phyloP scores from a whole-genome alignment of 176 grass and related monocot genomes.

The Eragrostis nindensis region DNA sequence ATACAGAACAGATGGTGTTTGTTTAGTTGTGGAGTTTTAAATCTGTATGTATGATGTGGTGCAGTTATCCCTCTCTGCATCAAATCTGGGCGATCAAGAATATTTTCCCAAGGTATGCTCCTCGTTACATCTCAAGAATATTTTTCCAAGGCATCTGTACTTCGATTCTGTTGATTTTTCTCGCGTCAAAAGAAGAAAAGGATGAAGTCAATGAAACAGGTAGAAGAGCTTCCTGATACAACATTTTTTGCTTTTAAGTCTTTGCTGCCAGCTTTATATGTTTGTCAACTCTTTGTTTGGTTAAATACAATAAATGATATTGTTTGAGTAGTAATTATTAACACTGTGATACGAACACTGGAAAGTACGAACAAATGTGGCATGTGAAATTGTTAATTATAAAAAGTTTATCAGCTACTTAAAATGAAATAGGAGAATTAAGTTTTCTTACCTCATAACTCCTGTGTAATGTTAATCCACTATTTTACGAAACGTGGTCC shows the following conservation, averaged over 20 bases:
- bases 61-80: constrained; percentile 87
- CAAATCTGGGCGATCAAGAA: constrained; percentile 75
- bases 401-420: not conserved
- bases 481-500: not conserved
- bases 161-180: constrained; percentile 7
- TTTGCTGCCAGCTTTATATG: constrained; percentile 23
- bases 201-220: not conserved
- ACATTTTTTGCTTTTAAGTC: not conserved
- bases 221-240: not conserved
- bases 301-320: not conserved
- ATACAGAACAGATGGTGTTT: not conserved
- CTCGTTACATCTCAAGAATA: constrained; percentile 35
- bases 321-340: not conserved
- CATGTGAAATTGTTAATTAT: constrained; percentile 25
- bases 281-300: not conserved
- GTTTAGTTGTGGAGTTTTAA: constrained; percentile 30
- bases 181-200: not conserved
- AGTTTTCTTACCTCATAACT: constrained; percentile 13
- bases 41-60: constrained; percentile 33
- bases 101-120: constrained; percentile 65
- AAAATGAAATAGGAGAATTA: constrained; percentile 1
- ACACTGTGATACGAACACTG: not conserved
- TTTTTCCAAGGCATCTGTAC: constrained; percentile 37
- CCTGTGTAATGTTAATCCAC: not conserved
- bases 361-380: constrained; percentile 13